Base-by-base conservation (phyloP, 2,329 filamentous ascomycete genomes). In the Trichoderma sp. region DNA sequence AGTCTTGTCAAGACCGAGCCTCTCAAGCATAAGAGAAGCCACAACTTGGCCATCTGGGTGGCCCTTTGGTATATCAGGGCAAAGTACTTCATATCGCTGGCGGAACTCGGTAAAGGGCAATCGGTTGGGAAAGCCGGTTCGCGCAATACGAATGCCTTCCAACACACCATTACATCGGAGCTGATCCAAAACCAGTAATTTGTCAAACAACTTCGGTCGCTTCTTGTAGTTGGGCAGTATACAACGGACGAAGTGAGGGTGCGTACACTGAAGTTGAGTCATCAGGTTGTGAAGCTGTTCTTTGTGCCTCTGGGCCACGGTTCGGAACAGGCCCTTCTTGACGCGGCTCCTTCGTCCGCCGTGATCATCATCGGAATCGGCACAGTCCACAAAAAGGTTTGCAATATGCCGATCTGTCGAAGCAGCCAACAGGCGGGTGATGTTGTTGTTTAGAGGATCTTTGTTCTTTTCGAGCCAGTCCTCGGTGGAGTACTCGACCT, bases 391-490 rank as follows among this genome's bases (percentile, higher is more conserved):
- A 77, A 99, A 99, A 0, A 99, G 84, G 45, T 85, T 86, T 2
- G 93, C 92, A 70, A 98, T 85, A 75, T 99, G 94, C 70, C 87
- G 88, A 76, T 98, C 90, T 2, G 85, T 88, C 1, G 96, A 99
- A 15, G 86, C 84, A 42, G 94, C 92, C 39, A 99, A 86, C 8
- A 99, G 85, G 25, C 93, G 88, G 0, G 96, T 99, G 70, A 99
- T 86, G 70, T 98, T 99, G 84, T 99, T 96, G 74, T 98, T 98
- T 54, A 99, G 80, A 1, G 95, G 96, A 75, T 99, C 95, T 78
- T 99, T 99, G 84, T 99, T 99, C 85, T 98, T 99, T 79, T 98
- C 94, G 37, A 99, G 82, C 95, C 95, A 99, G 68, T 92, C 92
- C 67, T 94, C 89, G 0, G 95, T 99, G 0, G 91, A 93, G 78